These are phyloP conservation scores for Penicillium brevicompactum DNA, from an alignment of 2,329 filamentous ascomycete genomes.

Conservation along the genomic window DNA sequence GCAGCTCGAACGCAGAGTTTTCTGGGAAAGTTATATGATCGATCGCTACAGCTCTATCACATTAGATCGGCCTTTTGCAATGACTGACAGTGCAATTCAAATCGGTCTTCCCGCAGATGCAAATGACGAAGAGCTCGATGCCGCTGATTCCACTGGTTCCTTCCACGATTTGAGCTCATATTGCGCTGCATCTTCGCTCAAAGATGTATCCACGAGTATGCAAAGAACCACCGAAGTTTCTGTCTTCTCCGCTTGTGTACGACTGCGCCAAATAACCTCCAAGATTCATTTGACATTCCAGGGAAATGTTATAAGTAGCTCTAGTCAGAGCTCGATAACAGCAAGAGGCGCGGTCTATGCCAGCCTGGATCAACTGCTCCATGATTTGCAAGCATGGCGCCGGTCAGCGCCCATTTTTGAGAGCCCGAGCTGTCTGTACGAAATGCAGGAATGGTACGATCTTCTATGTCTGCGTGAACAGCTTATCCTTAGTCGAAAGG, in stretches of 20 bases:
- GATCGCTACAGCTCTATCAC: constrained; percentile 49
- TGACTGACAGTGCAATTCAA: constrained; percentile 44
- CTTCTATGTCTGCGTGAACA: constrained; percentile 46
- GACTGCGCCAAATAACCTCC: constrained; percentile 46
- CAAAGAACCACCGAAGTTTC: constrained; percentile 34
- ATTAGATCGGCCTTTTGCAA: constrained; percentile 46
- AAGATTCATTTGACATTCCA: constrained; percentile 18
- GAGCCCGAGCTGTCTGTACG: constrained; percentile 44
- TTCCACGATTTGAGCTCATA: constrained; percentile 18
- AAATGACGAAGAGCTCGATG: constrained; percentile 36
- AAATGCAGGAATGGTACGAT: constrained; percentile 50
- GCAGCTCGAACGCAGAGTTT: constrained; percentile 44
- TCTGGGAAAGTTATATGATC: constrained; percentile 51
- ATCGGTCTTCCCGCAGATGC: constrained; percentile 40
- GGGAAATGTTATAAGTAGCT: background rate
- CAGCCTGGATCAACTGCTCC: constrained; percentile 31
- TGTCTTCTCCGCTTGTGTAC: constrained; percentile 43
- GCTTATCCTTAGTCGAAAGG: constrained; percentile 44
- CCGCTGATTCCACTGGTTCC: constrained; percentile 15
- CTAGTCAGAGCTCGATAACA: background rate
- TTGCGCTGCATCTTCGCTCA: background rate
- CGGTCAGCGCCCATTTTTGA: constrained; percentile 34
- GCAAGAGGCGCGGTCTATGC: constrained; percentile 18
- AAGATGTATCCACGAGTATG: background rate
- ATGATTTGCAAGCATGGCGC: constrained; percentile 43